Conservation (phyloP, 495 filamentous ascomycete species). For the Neurospora sp. region DNA sequence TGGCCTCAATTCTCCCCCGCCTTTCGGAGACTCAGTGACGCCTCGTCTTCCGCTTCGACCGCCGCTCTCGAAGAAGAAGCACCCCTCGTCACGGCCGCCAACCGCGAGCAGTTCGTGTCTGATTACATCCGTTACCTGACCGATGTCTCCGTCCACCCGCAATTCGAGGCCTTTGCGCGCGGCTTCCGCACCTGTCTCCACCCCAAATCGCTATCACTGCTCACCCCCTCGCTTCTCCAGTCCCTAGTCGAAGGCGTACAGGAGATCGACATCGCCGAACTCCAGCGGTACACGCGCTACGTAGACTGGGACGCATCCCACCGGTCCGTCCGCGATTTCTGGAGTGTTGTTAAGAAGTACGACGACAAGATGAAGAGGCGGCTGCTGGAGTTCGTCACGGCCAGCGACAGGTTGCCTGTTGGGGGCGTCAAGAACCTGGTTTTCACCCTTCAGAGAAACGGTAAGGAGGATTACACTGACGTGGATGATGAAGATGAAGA, state of each 20-base stretch:
- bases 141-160: conserved; percentile 61
- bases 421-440: conserved; percentile 67
- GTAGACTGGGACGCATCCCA: conserved; percentile 65
- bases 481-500: neutral
- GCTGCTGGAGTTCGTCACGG: conserved; percentile 90
- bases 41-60: conserved; percentile 11
- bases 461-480: conserved; percentile 43
- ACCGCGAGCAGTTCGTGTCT: conserved; percentile 66
- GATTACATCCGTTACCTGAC: conserved; percentile 86
- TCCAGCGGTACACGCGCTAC: conserved; percentile 62
- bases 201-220: conserved; percentile 55
- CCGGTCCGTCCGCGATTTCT: conserved; percentile 66
- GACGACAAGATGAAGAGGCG: conserved; percentile 55
- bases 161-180: conserved; percentile 68
- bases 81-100: conserved; percentile 60
- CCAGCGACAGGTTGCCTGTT: conserved; percentile 80
- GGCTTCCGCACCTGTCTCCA: conserved; percentile 76
- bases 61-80: conserved; percentile 37
- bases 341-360: conserved; percentile 62
- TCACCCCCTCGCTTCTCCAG: conserved; percentile 60
- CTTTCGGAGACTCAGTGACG: neutral
- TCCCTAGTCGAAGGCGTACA: conserved; percentile 72
- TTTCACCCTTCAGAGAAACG: conserved; percentile 77
- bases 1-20: conserved; percentile 33
- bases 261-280: conserved; percentile 61